Evolutionary conservation across 2,329 filamentous ascomycete species (phyloP).

Genomic region (Raffaelea arxii): DNA sequence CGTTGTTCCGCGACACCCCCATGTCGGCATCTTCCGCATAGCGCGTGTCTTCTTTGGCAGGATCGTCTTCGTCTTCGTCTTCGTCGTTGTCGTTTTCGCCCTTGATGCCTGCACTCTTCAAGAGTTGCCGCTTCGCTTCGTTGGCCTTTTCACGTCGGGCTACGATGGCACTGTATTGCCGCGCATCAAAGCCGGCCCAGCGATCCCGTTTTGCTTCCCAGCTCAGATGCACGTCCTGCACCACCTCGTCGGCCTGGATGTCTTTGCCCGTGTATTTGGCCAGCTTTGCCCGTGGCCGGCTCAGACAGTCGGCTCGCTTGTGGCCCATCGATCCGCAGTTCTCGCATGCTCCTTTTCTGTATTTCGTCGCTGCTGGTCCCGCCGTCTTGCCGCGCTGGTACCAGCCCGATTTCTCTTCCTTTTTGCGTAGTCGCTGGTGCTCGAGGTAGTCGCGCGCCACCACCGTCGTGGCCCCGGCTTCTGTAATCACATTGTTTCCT

Average conservation of each 20-base stretch:
- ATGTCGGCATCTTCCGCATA: slow-evolving; percentile 97
- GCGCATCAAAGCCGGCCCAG: slow-evolving; percentile 95
- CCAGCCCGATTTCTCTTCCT: slow-evolving; percentile 72
- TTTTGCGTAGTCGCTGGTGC: slow-evolving; percentile 82
- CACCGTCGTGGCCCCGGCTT: not conserved
- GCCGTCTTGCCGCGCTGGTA: slow-evolving; percentile 81
- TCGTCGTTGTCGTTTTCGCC: slow-evolving; percentile 40
- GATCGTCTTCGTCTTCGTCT: slow-evolving; percentile 40
- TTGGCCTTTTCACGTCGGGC: slow-evolving; percentile 85
- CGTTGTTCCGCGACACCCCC: slow-evolving; percentile 85
- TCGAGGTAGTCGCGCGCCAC: slow-evolving; percentile 63
- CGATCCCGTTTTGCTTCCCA: slow-evolving; percentile 97
- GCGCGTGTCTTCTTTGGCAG: slow-evolving; percentile 7
- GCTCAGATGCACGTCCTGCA: slow-evolving; percentile 77
- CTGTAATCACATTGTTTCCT: slow-evolving; percentile 13
- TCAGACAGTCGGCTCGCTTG: slow-evolving; percentile 88
- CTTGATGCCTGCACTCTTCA: slow-evolving; percentile 38
- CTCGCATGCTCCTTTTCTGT: slow-evolving; percentile 94
- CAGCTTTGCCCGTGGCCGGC: slow-evolving; percentile 76
- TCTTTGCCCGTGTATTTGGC: slow-evolving; percentile 88
- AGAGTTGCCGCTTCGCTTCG: slow-evolving; percentile 50
- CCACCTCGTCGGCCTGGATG: slow-evolving; percentile 83
- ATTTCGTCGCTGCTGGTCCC: slow-evolving; percentile 88
- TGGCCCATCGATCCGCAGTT: slow-evolving; percentile 98
- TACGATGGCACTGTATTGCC: slow-evolving; percentile 78